These are phyloP conservation scores for Linnemannia schmuckeri DNA, from an alignment of 192 early-diverging fungal genomes.

Conservation along the genomic window DNA sequence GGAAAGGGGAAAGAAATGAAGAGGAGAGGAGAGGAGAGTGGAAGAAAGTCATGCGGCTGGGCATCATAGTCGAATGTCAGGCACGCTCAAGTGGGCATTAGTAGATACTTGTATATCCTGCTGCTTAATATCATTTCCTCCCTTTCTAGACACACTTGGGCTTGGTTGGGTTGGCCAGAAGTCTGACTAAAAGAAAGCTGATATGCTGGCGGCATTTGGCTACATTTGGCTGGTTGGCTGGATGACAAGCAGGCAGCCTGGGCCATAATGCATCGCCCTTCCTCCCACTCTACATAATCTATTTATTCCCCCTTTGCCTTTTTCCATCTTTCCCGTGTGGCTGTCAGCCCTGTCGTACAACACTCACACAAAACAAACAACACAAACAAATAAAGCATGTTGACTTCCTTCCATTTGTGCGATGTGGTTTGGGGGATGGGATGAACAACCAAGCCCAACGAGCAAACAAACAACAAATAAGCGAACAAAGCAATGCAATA, in stretches of 20 bases:
- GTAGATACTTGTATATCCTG: background rate
- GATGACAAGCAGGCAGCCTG: no score
- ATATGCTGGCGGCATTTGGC: no score
- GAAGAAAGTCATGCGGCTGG: background rate
- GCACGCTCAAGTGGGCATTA: background rate
- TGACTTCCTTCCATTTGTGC: background rate
- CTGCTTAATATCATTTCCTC: background rate
- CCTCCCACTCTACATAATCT: background rate
- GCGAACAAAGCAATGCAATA: no score
- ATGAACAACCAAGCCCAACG: background rate
- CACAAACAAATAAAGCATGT: background rate
- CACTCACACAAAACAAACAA: background rate
- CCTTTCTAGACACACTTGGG: background rate
- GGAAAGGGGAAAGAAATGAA: background rate
- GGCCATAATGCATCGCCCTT: background rate
- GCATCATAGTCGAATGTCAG: constrained; percentile 1
- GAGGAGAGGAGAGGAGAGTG: background rate
- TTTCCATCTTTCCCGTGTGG: background rate
- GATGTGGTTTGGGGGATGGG: background rate
- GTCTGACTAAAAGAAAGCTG: background rate
- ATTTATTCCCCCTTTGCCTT: background rate
- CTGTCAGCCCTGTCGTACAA: background rate
- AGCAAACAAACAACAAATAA: background rate
- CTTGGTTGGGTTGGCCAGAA: background rate
- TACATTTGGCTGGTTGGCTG: no score